A percentile compares a stretch with the other conserved stretches of the same genome.
Conservation (phyloP, 352 stramenopile species). For the Phytopythium ostracodes region DNA sequence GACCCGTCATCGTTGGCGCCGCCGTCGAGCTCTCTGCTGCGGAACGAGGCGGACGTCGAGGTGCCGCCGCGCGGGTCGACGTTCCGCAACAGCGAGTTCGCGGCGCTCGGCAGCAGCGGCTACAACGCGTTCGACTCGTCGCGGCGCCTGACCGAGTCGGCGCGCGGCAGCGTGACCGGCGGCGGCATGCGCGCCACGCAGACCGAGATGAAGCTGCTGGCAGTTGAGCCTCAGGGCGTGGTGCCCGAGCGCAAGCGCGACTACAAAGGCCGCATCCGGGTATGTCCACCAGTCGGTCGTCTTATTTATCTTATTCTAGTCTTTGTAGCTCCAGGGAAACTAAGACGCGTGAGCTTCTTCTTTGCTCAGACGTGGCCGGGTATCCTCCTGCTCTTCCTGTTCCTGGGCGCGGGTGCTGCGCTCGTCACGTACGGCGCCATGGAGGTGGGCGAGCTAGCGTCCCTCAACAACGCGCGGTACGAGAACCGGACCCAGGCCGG, state of each 20-base stretch:
- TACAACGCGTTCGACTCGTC: conserved; percentile 13
- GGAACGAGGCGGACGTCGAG: conserved; percentile 1
- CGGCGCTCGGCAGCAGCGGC: conserved; percentile 9
- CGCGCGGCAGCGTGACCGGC: conserved; percentile 10
- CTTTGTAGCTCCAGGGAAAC: background rate
- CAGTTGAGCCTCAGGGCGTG: conserved; percentile 32
- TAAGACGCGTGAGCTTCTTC: background rate
- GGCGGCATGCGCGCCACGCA: conserved; percentile 21
- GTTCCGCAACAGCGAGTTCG: conserved; percentile 47
- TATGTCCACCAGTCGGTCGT: conserved; percentile 12
- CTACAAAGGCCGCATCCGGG: conserved; percentile 69
- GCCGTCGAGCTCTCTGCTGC: conserved; percentile 12
- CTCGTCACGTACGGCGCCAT: conserved; percentile 50
- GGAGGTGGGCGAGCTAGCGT: conserved; percentile 22
- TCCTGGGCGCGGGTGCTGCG: conserved; percentile 33
- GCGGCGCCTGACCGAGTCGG: conserved; percentile 30
- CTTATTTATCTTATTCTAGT: background rate
- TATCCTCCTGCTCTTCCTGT: conserved; percentile 39
- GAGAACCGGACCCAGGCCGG: conserved; percentile 23
- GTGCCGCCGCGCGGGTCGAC: conserved; percentile 13
- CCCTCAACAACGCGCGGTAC: conserved; percentile 17
- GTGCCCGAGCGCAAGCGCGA: conserved; percentile 43
- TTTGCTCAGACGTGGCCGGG: conserved; percentile 47
- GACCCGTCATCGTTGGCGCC: background rate
- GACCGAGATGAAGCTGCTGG: conserved; percentile 65